Conservation (phyloP, 306 rosid species). For the Rosa lucieae region DNA sequence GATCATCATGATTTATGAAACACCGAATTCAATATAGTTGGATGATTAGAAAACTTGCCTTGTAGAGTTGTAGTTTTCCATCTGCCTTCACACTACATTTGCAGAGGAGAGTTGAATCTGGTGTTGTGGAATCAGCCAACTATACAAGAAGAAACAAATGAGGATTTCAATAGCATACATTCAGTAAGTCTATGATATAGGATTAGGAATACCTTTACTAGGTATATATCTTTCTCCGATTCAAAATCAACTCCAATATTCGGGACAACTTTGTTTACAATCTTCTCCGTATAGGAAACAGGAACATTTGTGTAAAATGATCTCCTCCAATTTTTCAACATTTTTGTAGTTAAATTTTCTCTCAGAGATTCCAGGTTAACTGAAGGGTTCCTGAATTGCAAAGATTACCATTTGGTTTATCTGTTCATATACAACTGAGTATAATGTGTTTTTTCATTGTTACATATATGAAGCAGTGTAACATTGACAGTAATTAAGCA, state of each 20-base stretch:
- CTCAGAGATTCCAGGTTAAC: slow-evolving; percentile 19
- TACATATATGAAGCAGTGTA: not conserved
- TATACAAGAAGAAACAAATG: slow-evolving; percentile 7
- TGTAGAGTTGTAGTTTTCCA: slow-evolving; percentile 38
- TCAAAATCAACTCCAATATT: slow-evolving; percentile 33
- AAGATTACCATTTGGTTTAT: not conserved
- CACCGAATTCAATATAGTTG: not conserved
- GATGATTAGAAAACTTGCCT: slow-evolving; percentile 32
- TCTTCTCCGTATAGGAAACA: slow-evolving; percentile 32
- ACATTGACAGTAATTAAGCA: not conserved
- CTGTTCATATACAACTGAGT: not conserved
- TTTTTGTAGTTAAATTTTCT: slow-evolving; percentile 14
- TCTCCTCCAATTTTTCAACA: slow-evolving; percentile 24
- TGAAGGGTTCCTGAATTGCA: slow-evolving; percentile 30
- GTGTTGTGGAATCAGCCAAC: slow-evolving; percentile 35
- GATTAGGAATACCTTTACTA: slow-evolving; percentile 37
- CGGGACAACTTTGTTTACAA: slow-evolving; percentile 22
- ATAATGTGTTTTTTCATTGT: no score
- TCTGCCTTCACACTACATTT: slow-evolving; percentile 38
- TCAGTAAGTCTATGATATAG: not conserved
- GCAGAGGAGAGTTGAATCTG: slow-evolving; percentile 33
- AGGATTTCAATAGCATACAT: not conserved
- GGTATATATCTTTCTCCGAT: slow-evolving; percentile 44
- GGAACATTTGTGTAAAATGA: slow-evolving; percentile 39
- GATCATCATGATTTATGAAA: not conserved